Percentiles rank a stretch among this genome's conserved stretches.
These are phyloP conservation scores for Casuarina glauca DNA, from an alignment of 306 rosid species.

Conservation along the genomic window DNA sequence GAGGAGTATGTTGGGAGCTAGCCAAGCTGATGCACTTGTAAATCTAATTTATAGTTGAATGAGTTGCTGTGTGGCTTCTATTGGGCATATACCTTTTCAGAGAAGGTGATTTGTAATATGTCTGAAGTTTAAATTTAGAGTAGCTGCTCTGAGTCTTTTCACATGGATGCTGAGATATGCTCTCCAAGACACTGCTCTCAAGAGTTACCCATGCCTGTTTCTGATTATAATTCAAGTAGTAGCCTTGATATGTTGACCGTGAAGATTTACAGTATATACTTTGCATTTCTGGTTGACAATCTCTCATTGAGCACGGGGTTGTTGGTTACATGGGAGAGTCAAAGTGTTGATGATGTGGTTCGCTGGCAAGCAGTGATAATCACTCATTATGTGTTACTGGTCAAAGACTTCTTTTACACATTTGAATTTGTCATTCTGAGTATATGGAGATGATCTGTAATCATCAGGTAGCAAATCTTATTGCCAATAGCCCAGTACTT, in stretches of 20 bases:
- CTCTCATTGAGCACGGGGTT: background rate
- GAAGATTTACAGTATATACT: background rate
- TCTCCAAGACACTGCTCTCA: background rate
- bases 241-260: background rate
- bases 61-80: background rate
- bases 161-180: background rate
- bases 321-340: background rate
- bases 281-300: background rate
- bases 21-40: background rate
- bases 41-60: background rate
- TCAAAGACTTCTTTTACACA: background rate
- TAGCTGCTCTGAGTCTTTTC: background rate
- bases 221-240: background rate
- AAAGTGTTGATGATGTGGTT: background rate
- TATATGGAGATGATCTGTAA: background rate
- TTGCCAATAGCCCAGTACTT: conserved; percentile 1
- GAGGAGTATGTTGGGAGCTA: background rate
- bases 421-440: background rate
- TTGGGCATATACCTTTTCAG: background rate
- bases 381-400: background rate
- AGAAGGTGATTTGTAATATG: background rate
- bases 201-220: background rate
- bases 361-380: background rate
- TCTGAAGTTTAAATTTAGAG: background rate
- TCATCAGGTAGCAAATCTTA: background rate